Conservation (phyloP, 768 basidiomycete species). For the Tricholoma furcatifolium region DNA sequence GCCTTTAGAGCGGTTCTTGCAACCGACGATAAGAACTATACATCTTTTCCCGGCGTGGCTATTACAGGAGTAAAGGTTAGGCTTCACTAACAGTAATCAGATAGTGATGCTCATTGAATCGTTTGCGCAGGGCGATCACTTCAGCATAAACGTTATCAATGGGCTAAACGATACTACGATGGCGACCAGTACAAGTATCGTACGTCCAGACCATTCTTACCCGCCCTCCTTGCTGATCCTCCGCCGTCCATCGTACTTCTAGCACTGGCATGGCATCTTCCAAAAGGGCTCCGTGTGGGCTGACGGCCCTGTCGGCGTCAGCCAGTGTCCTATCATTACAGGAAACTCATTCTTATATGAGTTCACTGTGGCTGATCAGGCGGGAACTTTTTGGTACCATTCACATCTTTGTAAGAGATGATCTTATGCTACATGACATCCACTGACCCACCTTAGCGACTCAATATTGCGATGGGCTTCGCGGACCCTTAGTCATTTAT, state of each 20-base stretch:
- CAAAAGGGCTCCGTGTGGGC: constrained; percentile 1
- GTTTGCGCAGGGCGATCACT: background rate
- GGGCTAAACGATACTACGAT: background rate
- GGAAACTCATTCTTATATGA: constrained; percentile 3
- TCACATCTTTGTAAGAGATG: background rate
- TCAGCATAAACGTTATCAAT: constrained; percentile 1
- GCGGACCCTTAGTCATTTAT: constrained; percentile 3
- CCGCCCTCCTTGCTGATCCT: background rate
- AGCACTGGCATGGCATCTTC: constrained; percentile 8
- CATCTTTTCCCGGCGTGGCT: background rate
- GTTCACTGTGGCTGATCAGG: background rate
- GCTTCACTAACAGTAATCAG: background rate
- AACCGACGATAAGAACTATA: background rate
- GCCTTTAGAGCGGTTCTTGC: background rate
- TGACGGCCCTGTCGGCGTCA: background rate
- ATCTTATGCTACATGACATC: background rate
- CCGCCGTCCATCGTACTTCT: background rate
- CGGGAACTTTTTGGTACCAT: constrained; percentile 6
- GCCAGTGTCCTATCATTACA: constrained; percentile 3
- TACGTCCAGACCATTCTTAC: background rate
- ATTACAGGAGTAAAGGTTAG: constrained; percentile 2
- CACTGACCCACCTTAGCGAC: background rate
- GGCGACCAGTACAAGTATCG: constrained; percentile 3
- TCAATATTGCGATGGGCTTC: constrained; percentile 8
- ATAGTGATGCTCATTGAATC: background rate